Conservation (phyloP, 306 rosid genomes). For the Gastrolobium villosum region DNA sequence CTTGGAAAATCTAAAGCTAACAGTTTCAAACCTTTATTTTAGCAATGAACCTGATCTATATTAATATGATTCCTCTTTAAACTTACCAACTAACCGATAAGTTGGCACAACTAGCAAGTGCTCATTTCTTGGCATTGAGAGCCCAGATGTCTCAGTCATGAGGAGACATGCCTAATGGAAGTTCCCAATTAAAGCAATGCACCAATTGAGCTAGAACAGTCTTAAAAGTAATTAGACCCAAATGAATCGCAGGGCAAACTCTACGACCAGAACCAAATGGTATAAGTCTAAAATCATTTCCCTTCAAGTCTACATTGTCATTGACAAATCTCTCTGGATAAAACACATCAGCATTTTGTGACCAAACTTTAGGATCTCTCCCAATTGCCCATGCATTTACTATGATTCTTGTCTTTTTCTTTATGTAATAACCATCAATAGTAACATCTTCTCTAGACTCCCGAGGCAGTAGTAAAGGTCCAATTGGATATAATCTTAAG, state of each 20-base stretch:
- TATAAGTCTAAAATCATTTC: conserved; percentile 48
- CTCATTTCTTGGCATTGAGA: conserved; percentile 15
- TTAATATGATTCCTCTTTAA: too few relatives aligned
- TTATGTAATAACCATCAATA: conserved; percentile 47
- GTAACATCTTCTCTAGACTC: conserved; percentile 37
- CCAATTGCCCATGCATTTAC: conserved; percentile 53
- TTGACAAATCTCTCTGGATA: conserved; percentile 44
- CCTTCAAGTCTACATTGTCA: conserved; percentile 1
- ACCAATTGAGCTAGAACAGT: conserved; percentile 48
- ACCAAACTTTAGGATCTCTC: conserved; percentile 48
- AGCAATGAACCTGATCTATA: too few relatives aligned
- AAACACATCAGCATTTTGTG: conserved; percentile 28
- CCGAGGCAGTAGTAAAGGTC: conserved; percentile 14
- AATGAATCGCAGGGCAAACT: conserved; percentile 52
- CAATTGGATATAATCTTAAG: conserved; percentile 45
- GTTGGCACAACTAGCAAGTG: conserved; percentile 39
- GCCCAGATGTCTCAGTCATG: conserved; percentile 40
- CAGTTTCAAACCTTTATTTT: too few relatives aligned
- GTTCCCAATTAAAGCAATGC: conserved; percentile 58
- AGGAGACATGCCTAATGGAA: conserved; percentile 25
- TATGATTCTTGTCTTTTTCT: conserved; percentile 38
- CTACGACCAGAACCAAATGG: conserved; percentile 62
- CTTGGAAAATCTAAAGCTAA: too few relatives aligned
- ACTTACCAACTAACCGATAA: conserved; percentile 6
- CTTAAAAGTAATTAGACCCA: conserved; percentile 39